Base-by-base conservation (phyloP, 106 monocot species). In the Ottelia alismoides region DNA sequence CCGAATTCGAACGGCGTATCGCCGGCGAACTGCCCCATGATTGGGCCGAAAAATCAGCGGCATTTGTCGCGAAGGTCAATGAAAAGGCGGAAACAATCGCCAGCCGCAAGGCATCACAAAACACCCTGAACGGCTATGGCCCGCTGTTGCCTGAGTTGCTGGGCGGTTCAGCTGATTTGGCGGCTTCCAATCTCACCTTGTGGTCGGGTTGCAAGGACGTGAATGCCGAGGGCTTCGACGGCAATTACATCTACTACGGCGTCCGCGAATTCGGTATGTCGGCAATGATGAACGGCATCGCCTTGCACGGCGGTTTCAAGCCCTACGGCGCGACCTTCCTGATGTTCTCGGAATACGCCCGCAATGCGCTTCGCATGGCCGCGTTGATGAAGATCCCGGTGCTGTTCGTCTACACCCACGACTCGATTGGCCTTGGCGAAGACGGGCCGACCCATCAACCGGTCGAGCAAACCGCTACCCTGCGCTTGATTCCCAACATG, bases 311-410 rank as follows among this genome's bases (percentile, higher is more conserved):
- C 14, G 67, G 74, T 1, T 57, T 67, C 18, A 44, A 62, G 4
- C 74, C 62, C 23, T 74, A 58, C 22, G 67, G 58, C 0, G 67
- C 67, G 16, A 74, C 66, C 1, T 73, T 73, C 60, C 48, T 73
- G 2, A 54, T 67, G 22, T 74, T 74, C 53, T 56, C 74, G 3
- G 74, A 67, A 49, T 67, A 74, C 31, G 67, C 57, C 67, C 54
- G 64, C 49, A 67, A 67, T 21, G 53, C 74, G 5, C 56, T 74
- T 45, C 54, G 74, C 40, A 28, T 74, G 9, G 66, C 74, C 12
- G 74, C 74, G 2, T 21, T 74, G 43, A 62, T 55, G 55, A 25
- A 52, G 44, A 67, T 67, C 12, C 61, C 61, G 17, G 74, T 67
- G 9, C 20, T 74, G 12, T 63, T 67, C 27, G 27, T 74, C 25